These are phyloP conservation scores for Xylariaceae sp. DNA, from an alignment of 2,329 filamentous ascomycete species.

Conservation along the genomic window DNA sequence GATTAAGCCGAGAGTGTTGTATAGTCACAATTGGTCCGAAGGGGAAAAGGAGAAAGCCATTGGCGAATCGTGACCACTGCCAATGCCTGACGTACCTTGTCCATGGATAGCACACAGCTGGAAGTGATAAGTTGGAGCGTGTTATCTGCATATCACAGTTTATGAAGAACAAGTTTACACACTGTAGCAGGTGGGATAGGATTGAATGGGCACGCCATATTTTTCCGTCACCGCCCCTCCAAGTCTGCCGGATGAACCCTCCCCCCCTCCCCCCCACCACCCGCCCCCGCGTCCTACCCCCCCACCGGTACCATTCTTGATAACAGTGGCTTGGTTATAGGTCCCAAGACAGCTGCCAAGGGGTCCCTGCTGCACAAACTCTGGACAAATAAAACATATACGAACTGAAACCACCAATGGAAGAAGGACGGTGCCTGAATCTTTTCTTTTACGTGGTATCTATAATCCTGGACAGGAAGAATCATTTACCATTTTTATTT, in stretches of 20 bases:
- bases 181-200: too few relatives aligned
- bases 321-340: too few relatives aligned
- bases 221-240: too few relatives aligned
- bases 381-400: too few relatives aligned
- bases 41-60: constrained; percentile 7
- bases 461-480: too few relatives aligned
- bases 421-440: background rate
- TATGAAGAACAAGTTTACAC: background rate
- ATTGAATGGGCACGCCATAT: too few relatives aligned
- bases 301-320: constrained; percentile 5
- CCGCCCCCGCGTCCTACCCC: background rate
- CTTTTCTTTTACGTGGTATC: background rate
- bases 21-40: constrained; percentile 11
- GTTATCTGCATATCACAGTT: background rate
- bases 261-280: background rate
- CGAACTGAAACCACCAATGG: background rate
- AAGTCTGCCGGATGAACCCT: background rate
- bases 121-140: background rate
- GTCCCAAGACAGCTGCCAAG: background rate
- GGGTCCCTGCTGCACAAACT: too few relatives aligned
- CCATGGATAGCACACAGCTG: background rate
- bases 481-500: background rate
- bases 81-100: constrained; percentile 3
- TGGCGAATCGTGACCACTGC: constrained; percentile 7
- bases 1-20: constrained; percentile 8